phyloP scores from a whole-genome alignment of 2,329 filamentous ascomycete species.

The Aspergillus fructus region DNA sequence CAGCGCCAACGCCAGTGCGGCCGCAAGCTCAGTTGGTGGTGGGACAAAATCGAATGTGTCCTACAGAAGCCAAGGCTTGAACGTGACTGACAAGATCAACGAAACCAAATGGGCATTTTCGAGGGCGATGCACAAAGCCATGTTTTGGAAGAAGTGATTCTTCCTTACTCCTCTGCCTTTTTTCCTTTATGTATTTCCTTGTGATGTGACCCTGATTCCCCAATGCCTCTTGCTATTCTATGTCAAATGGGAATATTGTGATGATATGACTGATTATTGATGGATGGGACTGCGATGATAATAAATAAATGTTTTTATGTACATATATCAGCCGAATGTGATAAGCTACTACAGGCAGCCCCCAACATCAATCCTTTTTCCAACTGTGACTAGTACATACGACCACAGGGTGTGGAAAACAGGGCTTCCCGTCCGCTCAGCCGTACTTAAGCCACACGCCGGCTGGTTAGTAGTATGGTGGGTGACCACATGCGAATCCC shows the following conservation, averaged over 20 bases:
- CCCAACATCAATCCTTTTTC: no score
- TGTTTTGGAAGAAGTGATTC: slow-evolving; percentile 42
- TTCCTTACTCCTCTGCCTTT: not conserved
- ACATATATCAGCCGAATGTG: slow-evolving; percentile 4
- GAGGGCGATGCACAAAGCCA: slow-evolving; percentile 33
- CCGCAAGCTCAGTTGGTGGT: slow-evolving; percentile 20
- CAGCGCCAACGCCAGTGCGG: slow-evolving; percentile 24
- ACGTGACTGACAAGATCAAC: slow-evolving; percentile 34
- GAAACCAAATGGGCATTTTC: slow-evolving; percentile 37
- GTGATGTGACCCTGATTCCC: slow-evolving; percentile 6
- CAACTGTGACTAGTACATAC: no score
- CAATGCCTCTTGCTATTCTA: slow-evolving; percentile 14
- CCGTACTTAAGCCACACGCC: no score
- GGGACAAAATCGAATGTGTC: slow-evolving; percentile 19
- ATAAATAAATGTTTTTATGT: slow-evolving; percentile 5
- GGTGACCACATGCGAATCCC: no score
- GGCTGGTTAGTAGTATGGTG: no score
- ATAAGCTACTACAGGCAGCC: not conserved
- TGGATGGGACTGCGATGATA: slow-evolving; percentile 9
- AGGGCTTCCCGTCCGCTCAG: no score
- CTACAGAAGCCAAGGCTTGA: slow-evolving; percentile 33
- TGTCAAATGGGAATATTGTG: slow-evolving; percentile 20
- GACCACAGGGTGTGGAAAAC: no score
- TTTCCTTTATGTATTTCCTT: not conserved
- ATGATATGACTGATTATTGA: slow-evolving; percentile 16